A percentile compares a stretch with the other conserved stretches of the same genome.
Evolutionary conservation across 192 early-diverging fungal species (phyloP).

Genomic region (Coemansia sp.): DNA sequence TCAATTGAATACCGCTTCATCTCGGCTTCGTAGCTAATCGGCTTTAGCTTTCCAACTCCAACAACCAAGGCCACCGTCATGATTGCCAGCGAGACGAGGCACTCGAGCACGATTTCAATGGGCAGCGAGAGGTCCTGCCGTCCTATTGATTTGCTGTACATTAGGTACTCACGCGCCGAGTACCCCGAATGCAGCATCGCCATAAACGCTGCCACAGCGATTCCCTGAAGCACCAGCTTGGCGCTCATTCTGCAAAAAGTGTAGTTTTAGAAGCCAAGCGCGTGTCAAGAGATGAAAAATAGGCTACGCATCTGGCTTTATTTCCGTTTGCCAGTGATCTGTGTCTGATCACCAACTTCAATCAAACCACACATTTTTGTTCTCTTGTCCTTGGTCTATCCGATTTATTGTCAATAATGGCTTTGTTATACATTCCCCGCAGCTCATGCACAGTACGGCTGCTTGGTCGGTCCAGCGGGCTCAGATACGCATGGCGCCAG

Average conservation of each 20-base stretch:
- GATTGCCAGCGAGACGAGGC: constrained; percentile 40
- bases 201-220: constrained; percentile 41
- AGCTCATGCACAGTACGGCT: not conserved
- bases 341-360: too few relatives aligned
- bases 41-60: constrained; percentile 45
- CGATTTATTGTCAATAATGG: not conserved
- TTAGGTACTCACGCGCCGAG: constrained; percentile 47
- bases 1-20: constrained; percentile 57
- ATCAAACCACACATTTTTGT: not conserved
- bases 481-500: not conserved
- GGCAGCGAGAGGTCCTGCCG: constrained; percentile 41
- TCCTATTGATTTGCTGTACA: constrained; percentile 51
- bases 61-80: constrained; percentile 45
- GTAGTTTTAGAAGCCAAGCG: not conserved
- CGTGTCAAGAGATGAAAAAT: not conserved
- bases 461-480: not conserved
- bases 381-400: not conserved
- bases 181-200: constrained; percentile 52
- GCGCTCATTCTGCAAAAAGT: not conserved
- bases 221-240: constrained; percentile 24
- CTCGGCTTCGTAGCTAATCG: constrained; percentile 54
- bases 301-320: too few relatives aligned
- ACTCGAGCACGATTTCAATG: constrained; percentile 48
- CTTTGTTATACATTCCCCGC: not conserved
- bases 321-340: too few relatives aligned